phyloP scores from a whole-genome alignment of 2,329 filamentous ascomycete genomes.

The Pseudocercospora ulei region DNA sequence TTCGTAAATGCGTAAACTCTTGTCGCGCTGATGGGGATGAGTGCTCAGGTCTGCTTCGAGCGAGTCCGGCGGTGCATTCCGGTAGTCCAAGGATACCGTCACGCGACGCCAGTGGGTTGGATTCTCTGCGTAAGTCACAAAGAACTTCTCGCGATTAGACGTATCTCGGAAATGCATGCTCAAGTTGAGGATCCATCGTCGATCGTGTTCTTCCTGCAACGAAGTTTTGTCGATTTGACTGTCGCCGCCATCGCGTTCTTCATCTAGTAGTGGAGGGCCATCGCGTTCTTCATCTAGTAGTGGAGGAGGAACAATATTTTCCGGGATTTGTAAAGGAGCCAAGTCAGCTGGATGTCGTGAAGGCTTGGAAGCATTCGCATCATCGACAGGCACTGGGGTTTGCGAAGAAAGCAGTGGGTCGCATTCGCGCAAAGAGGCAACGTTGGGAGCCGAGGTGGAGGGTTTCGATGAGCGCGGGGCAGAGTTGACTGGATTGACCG shows the following conservation, averaged over 20 bases:
- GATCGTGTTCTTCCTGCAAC: conserved; percentile 73
- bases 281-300: conserved; percentile 25
- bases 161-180: conserved; percentile 97
- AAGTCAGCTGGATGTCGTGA: conserved; percentile 17
- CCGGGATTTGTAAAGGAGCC: conserved; percentile 24
- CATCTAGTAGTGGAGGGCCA: conserved; percentile 13
- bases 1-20: conserved; percentile 86
- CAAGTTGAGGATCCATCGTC: conserved; percentile 80
- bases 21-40: conserved; percentile 77
- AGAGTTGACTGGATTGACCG: conserved; percentile 39
- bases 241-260: conserved; percentile 31
- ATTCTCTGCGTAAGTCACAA: conserved; percentile 81
- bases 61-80: conserved; percentile 66
- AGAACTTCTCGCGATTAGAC: conserved; percentile 92
- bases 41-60: conserved; percentile 72
- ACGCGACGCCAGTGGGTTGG: conserved; percentile 74
- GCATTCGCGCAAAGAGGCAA: conserved; percentile 14
- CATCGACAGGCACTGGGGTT: conserved; percentile 4
- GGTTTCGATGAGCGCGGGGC: conserved; percentile 35
- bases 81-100: conserved; percentile 89
- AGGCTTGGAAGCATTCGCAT: conserved; percentile 6
- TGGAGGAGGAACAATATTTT: conserved; percentile 9
- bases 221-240: conserved; percentile 47
- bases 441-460: conserved; percentile 36
- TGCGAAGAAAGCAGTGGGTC: conserved; percentile 9